phyloP scores from a whole-genome alignment of 1,284 basidiomycete genomes.

The Puccinia horiana region DNA sequence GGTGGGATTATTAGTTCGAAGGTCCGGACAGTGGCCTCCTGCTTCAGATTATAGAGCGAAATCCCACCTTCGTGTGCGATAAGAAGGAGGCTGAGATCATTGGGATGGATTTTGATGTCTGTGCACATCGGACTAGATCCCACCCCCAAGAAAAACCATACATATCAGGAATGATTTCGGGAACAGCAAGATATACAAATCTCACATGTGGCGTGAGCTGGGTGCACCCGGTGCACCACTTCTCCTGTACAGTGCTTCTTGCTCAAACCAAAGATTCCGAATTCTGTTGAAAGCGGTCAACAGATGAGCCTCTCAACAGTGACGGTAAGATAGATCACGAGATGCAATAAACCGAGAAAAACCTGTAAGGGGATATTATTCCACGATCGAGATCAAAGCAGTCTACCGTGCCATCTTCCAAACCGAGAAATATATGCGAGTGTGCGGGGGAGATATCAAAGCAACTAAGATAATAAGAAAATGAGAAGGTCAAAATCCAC shows the following conservation, averaged over 20 bases:
- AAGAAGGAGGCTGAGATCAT: slow-evolving; percentile 76
- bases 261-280: slow-evolving; percentile 73
- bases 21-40: slow-evolving; percentile 65
- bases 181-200: not conserved
- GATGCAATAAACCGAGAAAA: slow-evolving; percentile 63
- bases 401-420: slow-evolving; percentile 61
- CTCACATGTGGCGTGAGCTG: slow-evolving; percentile 60
- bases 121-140: slow-evolving; percentile 63
- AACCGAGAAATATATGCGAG: slow-evolving; percentile 67
- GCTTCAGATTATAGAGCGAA: slow-evolving; percentile 71
- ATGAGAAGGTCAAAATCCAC: slow-evolving; percentile 51
- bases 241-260: slow-evolving; percentile 69
- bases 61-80: slow-evolving; percentile 81
- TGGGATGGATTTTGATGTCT: slow-evolving; percentile 73
- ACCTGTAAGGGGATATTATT: slow-evolving; percentile 54
- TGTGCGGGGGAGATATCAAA: slow-evolving; percentile 72
- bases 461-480: slow-evolving; percentile 61
- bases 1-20: slow-evolving; percentile 72
- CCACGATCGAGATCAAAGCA: slow-evolving; percentile 59
- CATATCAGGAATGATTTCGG: not conserved
- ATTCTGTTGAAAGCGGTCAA: slow-evolving; percentile 59
- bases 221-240: slow-evolving; percentile 65
- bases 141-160: slow-evolving; percentile 51
- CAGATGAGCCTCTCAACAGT: not conserved
- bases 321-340: not conserved